Percentiles rank a stretch among this genome's conserved stretches.
Evolutionary conservation across 2,329 filamentous ascomycete genomes (phyloP).

Genomic region (Madurella mycetomatis): DNA sequence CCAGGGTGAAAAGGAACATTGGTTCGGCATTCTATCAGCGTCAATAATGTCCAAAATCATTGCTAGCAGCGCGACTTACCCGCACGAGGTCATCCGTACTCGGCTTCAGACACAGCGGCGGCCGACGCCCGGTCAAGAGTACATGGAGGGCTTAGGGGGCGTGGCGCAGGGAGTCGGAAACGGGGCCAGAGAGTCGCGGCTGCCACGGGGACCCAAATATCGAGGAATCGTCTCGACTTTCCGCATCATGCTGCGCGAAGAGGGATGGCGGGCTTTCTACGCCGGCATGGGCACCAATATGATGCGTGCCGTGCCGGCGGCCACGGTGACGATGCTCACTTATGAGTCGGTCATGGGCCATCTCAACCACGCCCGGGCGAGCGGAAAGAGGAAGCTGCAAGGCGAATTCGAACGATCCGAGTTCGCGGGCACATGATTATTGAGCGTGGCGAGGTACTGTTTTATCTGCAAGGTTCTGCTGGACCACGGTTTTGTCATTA

Average conservation of each 20-base stretch:
- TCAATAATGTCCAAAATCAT: conserved; percentile 92
- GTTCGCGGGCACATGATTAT: conserved; percentile 4
- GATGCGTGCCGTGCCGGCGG: conserved; percentile 90
- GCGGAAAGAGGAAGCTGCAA: conserved; percentile 35
- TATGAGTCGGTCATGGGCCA: conserved; percentile 73
- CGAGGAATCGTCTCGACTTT: conserved; percentile 76
- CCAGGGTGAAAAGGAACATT: conserved; percentile 61
- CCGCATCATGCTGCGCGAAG: conserved; percentile 78
- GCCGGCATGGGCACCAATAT: conserved; percentile 97
- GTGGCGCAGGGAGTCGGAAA: conserved; percentile 39
- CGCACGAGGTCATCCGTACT: conserved; percentile 93
- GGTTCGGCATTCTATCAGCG: conserved; percentile 77
- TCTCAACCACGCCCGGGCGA: conserved; percentile 41
- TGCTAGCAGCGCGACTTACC: conserved; percentile 92
- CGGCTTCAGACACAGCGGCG: conserved; percentile 89
- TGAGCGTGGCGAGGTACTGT: neutral
- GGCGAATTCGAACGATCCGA: conserved; percentile 1
- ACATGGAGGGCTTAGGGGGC: conserved; percentile 45
- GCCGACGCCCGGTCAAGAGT: conserved; percentile 53
- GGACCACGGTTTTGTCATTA: neutral
- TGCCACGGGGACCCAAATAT: conserved; percentile 52
- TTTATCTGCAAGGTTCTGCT: neutral
- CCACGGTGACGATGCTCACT: conserved; percentile 95
- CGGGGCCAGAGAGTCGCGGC: conserved; percentile 38
- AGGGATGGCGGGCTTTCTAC: conserved; percentile 96